phyloP scores from a whole-genome alignment of 1,139 yeast species.

The Hyphopichia pseudoburtonii region DNA sequence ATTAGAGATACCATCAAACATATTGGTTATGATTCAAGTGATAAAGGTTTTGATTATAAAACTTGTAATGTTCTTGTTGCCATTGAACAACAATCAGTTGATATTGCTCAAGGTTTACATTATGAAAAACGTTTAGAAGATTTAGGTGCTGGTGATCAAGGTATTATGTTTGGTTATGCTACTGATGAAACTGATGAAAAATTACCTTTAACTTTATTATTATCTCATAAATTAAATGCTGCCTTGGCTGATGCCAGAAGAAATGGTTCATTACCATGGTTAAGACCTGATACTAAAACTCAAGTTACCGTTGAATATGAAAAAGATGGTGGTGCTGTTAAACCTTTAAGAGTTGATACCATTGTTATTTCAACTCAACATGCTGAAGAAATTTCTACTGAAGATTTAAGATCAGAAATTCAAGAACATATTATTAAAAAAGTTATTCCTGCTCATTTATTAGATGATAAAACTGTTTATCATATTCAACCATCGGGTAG shows the following conservation, averaged over 20 bases:
- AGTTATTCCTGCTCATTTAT: slow-evolving; percentile 86
- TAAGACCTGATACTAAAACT: slow-evolving; percentile 99
- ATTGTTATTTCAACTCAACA: slow-evolving; percentile 97
- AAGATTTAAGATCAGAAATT: slow-evolving; percentile 79
- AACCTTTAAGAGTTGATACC: slow-evolving; percentile 96
- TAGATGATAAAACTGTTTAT: slow-evolving; percentile 93
- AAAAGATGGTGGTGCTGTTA: slow-evolving; percentile 91
- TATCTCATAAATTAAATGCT: slow-evolving; percentile 94
- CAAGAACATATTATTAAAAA: slow-evolving; percentile 79
- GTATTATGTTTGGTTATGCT: slow-evolving; percentile 99
- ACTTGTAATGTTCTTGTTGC: slow-evolving; percentile 99
- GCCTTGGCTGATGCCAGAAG: slow-evolving; percentile 98
- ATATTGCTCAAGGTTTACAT: slow-evolving; percentile 98
- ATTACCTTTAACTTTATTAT: slow-evolving; percentile 89
- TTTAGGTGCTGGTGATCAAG: slow-evolving; percentile 99
- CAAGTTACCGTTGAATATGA: slow-evolving; percentile 97
- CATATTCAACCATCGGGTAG: slow-evolving; percentile 99
- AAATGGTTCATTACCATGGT: slow-evolving; percentile 90
- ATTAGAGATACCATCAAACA: slow-evolving; percentile 98
- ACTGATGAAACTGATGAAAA: slow-evolving; percentile 98
- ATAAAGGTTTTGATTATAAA: slow-evolving; percentile 98
- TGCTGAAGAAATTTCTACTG: slow-evolving; percentile 93
- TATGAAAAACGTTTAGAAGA: slow-evolving; percentile 96
- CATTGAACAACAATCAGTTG: slow-evolving; percentile 98
- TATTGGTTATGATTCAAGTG: slow-evolving; percentile 96